Percentiles rank a stretch among this genome's conserved stretches.
phyloP scores from a whole-genome alignment of 2,329 filamentous ascomycete species.

The Exophiala aquamarina region DNA sequence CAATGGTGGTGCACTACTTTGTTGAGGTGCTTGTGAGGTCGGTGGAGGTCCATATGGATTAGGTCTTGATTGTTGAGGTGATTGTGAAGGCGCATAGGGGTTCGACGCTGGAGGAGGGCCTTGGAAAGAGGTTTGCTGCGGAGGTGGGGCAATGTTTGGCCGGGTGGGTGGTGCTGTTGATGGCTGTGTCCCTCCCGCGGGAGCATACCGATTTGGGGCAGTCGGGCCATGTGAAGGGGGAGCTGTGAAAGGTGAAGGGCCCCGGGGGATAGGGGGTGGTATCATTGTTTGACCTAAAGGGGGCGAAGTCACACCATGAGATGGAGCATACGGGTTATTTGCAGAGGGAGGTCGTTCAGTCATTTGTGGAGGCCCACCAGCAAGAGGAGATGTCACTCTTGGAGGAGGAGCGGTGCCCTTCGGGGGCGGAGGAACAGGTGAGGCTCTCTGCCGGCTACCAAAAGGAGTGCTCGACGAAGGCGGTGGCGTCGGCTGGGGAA shows the following conservation, averaged over 20 bases:
- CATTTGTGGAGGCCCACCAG: conserved; percentile 53
- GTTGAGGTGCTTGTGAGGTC: conserved; percentile 44
- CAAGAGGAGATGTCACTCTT: conserved; percentile 69
- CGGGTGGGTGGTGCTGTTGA: conserved; percentile 41
- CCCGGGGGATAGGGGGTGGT: conserved; percentile 66
- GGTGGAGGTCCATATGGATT: conserved; percentile 47
- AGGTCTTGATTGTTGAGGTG: conserved; percentile 37
- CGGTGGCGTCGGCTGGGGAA: conserved; percentile 56
- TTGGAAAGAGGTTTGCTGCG: conserved; percentile 35
- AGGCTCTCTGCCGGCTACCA: conserved; percentile 57
- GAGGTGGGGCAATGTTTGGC: conserved; percentile 51
- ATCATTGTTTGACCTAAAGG: conserved; percentile 41
- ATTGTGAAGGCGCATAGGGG: conserved; percentile 60
- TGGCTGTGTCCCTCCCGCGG: conserved; percentile 60
- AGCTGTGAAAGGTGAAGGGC: conserved; percentile 81
- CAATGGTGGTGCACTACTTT: conserved; percentile 38
- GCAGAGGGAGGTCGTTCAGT: conserved; percentile 55
- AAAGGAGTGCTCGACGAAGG: conserved; percentile 56
- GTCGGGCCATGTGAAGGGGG: conserved; percentile 67
- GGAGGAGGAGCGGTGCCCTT: conserved; percentile 70
- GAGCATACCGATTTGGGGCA: conserved; percentile 74
- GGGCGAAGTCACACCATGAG: conserved; percentile 45
- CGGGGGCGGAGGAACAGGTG: conserved; percentile 75
- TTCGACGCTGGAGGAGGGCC: conserved; percentile 45
- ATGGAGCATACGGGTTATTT: conserved; percentile 65